A percentile compares a stretch with the other conserved stretches of the same genome.
These are phyloP conservation scores for Platanthera guangdongensis DNA, from an alignment of 106 monocot species.

Conservation along the genomic window DNA sequence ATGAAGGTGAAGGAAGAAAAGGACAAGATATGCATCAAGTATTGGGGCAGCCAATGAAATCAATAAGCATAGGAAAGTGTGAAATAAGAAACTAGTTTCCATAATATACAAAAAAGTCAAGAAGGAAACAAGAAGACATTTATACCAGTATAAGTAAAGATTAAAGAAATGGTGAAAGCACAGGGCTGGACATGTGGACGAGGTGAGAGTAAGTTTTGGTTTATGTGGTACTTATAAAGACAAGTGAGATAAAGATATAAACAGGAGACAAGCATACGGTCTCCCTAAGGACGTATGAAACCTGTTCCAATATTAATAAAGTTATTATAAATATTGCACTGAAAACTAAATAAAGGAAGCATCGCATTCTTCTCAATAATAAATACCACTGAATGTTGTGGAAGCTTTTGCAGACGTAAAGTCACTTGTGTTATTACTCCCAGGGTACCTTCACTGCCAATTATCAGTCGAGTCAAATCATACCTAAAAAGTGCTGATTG, in stretches of 20 bases:
- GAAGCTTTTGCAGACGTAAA: conserved; percentile 87
- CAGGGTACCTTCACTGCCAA: conserved; percentile 96
- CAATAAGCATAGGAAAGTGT: no score
- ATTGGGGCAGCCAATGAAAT: no score
- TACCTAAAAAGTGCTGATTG: conserved; percentile 36
- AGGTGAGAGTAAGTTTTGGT: not conserved
- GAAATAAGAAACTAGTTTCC: no score
- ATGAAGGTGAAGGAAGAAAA: no score
- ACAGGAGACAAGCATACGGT: not conserved
- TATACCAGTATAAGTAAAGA: not conserved
- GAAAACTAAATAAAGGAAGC: not conserved
- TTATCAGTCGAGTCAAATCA: conserved; percentile 75
- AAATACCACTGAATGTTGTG: conserved; percentile 85
- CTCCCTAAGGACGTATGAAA: not conserved
- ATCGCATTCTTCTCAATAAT: not conserved
- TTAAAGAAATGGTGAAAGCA: not conserved
- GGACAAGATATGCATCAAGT: no score
- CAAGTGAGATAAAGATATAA: not conserved
- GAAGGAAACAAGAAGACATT: not conserved
- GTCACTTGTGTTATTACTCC: conserved; percentile 95
- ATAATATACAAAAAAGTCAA: not conserved
- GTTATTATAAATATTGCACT: not conserved
- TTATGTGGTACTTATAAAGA: not conserved
- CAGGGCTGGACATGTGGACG: not conserved
- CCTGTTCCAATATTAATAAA: not conserved